Evolutionary conservation across 1,139 yeast species (phyloP), one percentile per base, ranked within the genome.

Genomic region (Zhuliangozyma parablackwelliae): DNA sequence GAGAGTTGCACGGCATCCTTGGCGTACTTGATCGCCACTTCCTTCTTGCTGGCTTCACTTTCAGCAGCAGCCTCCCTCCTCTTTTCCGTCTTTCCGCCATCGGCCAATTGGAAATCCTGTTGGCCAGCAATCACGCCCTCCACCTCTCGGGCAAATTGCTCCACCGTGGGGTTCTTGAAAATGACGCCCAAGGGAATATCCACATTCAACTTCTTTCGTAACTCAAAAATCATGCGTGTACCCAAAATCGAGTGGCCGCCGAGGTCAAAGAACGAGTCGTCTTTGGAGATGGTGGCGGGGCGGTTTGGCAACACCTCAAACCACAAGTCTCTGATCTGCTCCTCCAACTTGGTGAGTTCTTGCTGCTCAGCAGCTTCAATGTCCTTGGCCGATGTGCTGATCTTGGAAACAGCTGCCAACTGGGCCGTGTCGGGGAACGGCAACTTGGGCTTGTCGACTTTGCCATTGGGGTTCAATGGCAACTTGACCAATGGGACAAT

Each of bases 161-260:
- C 77, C 43, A 92, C 76, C 0, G 97, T 86, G 40, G 98, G 97
- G 54, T 80, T 77, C 56, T 85, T 84, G 74, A 89, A 92, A 44
- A 94, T 84, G 10, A 85, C 79, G 2, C 96, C 96, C 47, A 92
- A 70, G 26, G 98, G 97, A 37, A 92, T 70, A 43, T 88, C 96
- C 30, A 89, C 76, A 34, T 78, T 74, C 42, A 90, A 69, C 49
- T 74, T 75, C 66, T 85, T 84, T 59, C 97, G 78, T 48, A 92
- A 75, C 50, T 86, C 92, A 53, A 92, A 92, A 47, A 92, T 92
- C 97, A 94, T 89, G 59, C 95, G 78, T 0, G 99, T 94, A 9
- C 97, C 98, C 48, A 92, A 70, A 50, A 94, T 90, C 1, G 97
- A 90, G 61, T 94, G 98, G 5, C 99, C 99, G 41, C 99, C 99